These are phyloP conservation scores for Yarrowia bubula DNA, from an alignment of 805 yeast species.

Conservation along the genomic window DNA sequence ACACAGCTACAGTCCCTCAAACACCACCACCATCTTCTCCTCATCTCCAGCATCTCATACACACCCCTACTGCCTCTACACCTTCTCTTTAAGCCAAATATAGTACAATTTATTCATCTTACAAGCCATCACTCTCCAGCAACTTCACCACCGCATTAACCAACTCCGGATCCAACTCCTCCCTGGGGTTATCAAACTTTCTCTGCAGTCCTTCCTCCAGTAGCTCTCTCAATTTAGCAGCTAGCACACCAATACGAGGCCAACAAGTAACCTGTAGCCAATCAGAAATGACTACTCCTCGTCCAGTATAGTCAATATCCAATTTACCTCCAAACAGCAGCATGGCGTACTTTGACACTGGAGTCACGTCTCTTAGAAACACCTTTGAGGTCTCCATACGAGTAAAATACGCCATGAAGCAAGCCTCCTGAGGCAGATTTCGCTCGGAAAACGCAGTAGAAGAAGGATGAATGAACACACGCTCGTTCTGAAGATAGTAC, in stretches of 20 bases:
- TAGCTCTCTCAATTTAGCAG: slow-evolving; percentile 63
- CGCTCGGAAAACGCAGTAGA: slow-evolving; percentile 64
- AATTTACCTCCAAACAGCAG: slow-evolving; percentile 69
- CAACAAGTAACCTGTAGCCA: slow-evolving; percentile 91
- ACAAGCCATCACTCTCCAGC: slow-evolving; percentile 6
- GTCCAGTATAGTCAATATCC: slow-evolving; percentile 56
- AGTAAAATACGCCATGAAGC: slow-evolving; percentile 63
- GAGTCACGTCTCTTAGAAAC: slow-evolving; percentile 74
- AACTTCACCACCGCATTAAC: slow-evolving; percentile 11
- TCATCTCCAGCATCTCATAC: background rate
- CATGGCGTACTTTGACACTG: slow-evolving; percentile 67
- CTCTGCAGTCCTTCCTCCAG: slow-evolving; percentile 66
- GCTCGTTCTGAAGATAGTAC: slow-evolving; percentile 58
- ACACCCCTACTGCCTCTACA: background rate
- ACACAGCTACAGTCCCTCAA: too few species aligned
- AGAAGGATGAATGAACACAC: slow-evolving; percentile 86
- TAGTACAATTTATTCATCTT: background rate
- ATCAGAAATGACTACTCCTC: slow-evolving; percentile 76
- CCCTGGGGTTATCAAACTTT: slow-evolving; percentile 53
- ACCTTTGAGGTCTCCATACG: slow-evolving; percentile 60
- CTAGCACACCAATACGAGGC: slow-evolving; percentile 88
- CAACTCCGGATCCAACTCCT: slow-evolving; percentile 32
- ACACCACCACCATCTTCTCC: too few species aligned
- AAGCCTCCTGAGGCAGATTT: slow-evolving; percentile 39
- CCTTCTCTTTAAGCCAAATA: background rate